phyloP scores from a whole-genome alignment of 176 grass and related monocot genomes.

The Alopecurus myosuroides region DNA sequence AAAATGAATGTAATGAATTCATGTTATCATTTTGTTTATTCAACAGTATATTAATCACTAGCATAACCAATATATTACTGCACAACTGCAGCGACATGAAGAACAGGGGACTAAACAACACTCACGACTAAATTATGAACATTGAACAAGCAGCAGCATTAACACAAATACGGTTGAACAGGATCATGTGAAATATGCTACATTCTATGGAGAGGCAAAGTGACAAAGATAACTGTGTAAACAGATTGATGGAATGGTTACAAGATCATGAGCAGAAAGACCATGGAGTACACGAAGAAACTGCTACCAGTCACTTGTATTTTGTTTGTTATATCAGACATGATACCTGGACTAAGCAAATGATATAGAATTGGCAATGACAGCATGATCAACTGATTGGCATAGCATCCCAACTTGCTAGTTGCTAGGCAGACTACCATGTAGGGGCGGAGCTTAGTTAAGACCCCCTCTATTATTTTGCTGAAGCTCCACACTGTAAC shows the following conservation, averaged over 20 bases:
- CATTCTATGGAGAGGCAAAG: neutral
- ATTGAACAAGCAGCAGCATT: neutral
- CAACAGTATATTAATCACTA: neutral
- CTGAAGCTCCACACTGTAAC: too few species aligned
- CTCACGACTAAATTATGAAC: neutral
- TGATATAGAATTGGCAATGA: neutral
- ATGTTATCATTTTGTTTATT: neutral
- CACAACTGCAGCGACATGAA: neutral
- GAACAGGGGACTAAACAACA: neutral
- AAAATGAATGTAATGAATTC: neutral
- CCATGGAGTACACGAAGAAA: neutral
- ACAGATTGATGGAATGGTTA: neutral
- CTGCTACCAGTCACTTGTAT: neutral
- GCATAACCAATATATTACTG: neutral
- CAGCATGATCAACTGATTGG: neutral
- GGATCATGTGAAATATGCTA: neutral
- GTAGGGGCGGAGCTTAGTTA: too few species aligned
- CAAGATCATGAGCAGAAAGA: neutral
- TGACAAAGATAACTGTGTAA: neutral
- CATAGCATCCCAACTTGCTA: neutral
- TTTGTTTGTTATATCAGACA: neutral
- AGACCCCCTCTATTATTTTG: too few species aligned
- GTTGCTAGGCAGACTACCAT: neutral
- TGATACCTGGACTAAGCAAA: neutral
- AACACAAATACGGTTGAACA: neutral